A percentile compares a stretch with the other conserved stretches of the same genome.
Evolutionary conservation across 768 basidiomycete species (phyloP).

Genomic region (Boletellus sp.): DNA sequence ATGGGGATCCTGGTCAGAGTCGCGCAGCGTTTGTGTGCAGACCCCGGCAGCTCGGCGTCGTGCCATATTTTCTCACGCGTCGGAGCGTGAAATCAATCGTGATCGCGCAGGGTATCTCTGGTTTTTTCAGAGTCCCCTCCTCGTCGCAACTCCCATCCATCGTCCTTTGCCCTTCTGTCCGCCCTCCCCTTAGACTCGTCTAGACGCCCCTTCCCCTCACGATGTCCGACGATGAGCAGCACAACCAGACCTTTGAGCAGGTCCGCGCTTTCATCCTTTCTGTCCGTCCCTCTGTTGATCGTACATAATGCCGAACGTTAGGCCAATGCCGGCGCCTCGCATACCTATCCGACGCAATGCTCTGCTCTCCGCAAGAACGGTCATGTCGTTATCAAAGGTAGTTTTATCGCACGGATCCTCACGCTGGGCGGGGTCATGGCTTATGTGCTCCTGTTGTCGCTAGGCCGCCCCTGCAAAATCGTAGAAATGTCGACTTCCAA

Average conservation of each 20-base stretch:
- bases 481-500: constrained; percentile 99
- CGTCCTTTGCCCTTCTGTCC: constrained; percentile 27
- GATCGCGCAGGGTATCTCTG: constrained; percentile 19
- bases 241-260: constrained; percentile 85
- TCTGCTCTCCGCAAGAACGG: constrained; percentile 93
- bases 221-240: constrained; percentile 94
- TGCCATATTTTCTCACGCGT: constrained; percentile 16
- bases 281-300: constrained; percentile 13
- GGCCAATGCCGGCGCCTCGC: constrained; percentile 72
- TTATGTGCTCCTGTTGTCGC: background rate
- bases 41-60: constrained; percentile 19
- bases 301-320: constrained; percentile 29
- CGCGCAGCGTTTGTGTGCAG: too few relatives aligned
- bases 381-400: constrained; percentile 94
- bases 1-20: too few relatives aligned
- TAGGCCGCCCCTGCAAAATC: constrained; percentile 95
- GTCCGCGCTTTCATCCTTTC: constrained; percentile 36
- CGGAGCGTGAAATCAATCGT: constrained; percentile 42
- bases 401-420: background rate
- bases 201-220: constrained; percentile 19
- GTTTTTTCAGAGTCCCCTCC: constrained; percentile 17
- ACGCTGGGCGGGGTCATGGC: too few relatives aligned
- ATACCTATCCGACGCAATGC: constrained; percentile 88
- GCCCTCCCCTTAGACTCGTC: constrained; percentile 18
- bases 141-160: constrained; percentile 14